A percentile compares a stretch with the other conserved stretches of the same genome.
Conservation (phyloP, 116 monocot genomes). For the Posidonia oceanica region DNA sequence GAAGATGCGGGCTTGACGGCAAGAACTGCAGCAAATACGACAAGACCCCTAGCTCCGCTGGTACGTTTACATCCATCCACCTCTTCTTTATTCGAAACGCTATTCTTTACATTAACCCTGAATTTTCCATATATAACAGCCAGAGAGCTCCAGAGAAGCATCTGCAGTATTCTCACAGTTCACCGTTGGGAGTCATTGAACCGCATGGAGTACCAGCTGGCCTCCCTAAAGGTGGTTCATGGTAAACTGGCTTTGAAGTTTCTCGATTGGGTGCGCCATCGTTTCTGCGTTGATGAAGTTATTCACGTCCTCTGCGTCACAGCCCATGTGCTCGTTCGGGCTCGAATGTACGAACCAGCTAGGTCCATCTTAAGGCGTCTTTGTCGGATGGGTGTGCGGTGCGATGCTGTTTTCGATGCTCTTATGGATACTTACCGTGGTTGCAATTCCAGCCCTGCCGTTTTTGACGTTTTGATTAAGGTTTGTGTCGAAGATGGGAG, state of each 20-base stretch:
- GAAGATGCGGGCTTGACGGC: too few species aligned
- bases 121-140: too few species aligned
- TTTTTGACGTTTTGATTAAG: constrained; percentile 41
- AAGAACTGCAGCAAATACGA: too few species aligned
- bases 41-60: too few species aligned
- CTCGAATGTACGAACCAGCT: constrained; percentile 32
- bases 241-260: constrained; percentile 34
- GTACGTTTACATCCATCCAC: too few species aligned
- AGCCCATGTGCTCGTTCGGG: constrained; percentile 28
- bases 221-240: constrained; percentile 24
- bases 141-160: constrained; percentile 15
- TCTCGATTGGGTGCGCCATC: constrained; percentile 28
- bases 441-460: constrained; percentile 32
- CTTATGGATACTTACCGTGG: constrained; percentile 24
- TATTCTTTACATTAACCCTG: too few species aligned
- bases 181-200: constrained; percentile 48
- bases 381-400: constrained; percentile 8
- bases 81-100: too few species aligned
- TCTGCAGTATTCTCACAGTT: constrained; percentile 26
- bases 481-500: constrained; percentile 25
- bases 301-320: constrained; percentile 24
- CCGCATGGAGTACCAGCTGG: constrained; percentile 31
- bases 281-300: constrained; percentile 13
- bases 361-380: constrained; percentile 30
- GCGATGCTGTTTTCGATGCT: constrained; percentile 17